Base-by-base conservation (phyloP, 805 yeast species). In the Hanseniaspora lindneri region DNA sequence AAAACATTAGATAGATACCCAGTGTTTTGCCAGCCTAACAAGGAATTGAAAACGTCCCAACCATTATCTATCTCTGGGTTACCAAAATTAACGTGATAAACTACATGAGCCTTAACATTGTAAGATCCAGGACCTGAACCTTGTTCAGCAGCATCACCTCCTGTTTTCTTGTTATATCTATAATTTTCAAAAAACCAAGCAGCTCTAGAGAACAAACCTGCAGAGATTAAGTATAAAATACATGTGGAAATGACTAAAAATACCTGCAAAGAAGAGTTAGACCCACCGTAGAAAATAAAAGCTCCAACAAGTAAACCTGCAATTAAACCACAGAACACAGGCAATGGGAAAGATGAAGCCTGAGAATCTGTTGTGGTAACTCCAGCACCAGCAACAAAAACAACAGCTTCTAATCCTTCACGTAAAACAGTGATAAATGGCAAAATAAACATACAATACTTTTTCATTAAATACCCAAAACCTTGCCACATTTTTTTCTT, bases 51-150 rank as follows among this genome's bases (percentile, higher is more conserved):
- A 53, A 89, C 79, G 75, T 87, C 95, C 97, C 97, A 89, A 69
- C 96, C 97, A 57, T 80, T 79, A 66, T 82, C 89, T 51, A 73
- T 71, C 65, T 82, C 88, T 40, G 96, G 96, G 67, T 87, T 87
- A 71, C 97, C 89, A 70, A 96, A 89, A 74, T 89, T 87, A 53
- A 89, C 94, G 68, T 89, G 98, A 88, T 95, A 89, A 24, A 89
- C 96, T 13, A 83, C 67, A 59, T 74, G 74, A 14, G 47, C 47
- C 44, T 71, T 59, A 59, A 89, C 76, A 66, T 89, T 80, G 67
- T 89, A 89, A 23, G 96, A 81, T 62, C 98, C 98, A 37, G 95
- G 89, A 56, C 98, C 98, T 48, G 80, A 73, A 58, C 97, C 97
- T 57, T 72, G 69, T 66, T 89, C 97, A 33, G 95, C 75, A 23